Conservation (phyloP, 1,139 yeast genomes). For the Debaryomyces psychrophilus region DNA sequence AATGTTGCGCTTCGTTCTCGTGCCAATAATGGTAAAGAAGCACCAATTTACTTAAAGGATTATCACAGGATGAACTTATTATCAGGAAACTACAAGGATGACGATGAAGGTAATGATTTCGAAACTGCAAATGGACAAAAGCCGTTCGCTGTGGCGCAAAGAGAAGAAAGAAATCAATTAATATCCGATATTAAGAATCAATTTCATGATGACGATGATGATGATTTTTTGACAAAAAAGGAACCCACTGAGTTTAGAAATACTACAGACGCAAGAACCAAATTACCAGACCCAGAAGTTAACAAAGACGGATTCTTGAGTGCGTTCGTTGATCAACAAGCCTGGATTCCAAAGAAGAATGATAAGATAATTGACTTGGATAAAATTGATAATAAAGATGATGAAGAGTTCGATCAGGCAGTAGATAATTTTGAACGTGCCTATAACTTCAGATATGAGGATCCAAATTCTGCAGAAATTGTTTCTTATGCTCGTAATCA, state of each 20-base stretch:
- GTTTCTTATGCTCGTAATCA: slow-evolving; percentile 96
- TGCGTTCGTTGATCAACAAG: slow-evolving; percentile 73
- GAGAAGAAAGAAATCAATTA: slow-evolving; percentile 72
- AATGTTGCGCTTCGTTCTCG: slow-evolving; percentile 27
- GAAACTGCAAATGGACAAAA: slow-evolving; percentile 61
- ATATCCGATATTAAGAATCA: slow-evolving; percentile 76
- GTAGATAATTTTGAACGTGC: slow-evolving; percentile 91
- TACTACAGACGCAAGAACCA: slow-evolving; percentile 17
- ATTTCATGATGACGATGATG: slow-evolving; percentile 50
- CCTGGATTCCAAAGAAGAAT: slow-evolving; percentile 79
- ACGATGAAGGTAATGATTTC: slow-evolving; percentile 35
- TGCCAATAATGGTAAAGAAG: slow-evolving; percentile 41
- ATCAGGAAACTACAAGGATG: slow-evolving; percentile 59
- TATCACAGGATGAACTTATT: slow-evolving; percentile 85
- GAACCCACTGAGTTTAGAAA: slow-evolving; percentile 21
- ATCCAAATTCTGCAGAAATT: slow-evolving; percentile 86
- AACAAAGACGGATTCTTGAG: slow-evolving; percentile 71
- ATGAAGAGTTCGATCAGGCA: slow-evolving; percentile 88
- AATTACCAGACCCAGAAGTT: slow-evolving; percentile 69
- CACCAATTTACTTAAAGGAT: slow-evolving; percentile 88
- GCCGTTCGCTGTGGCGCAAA: slow-evolving; percentile 72
- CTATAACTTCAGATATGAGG: slow-evolving; percentile 93
- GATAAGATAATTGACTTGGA: slow-evolving; percentile 61
- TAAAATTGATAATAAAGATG: slow-evolving; percentile 63
- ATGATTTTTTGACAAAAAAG: slow-evolving; percentile 62